Conservation (phyloP, 2,329 filamentous ascomycete genomes). For the Neobulgaria alba region DNA sequence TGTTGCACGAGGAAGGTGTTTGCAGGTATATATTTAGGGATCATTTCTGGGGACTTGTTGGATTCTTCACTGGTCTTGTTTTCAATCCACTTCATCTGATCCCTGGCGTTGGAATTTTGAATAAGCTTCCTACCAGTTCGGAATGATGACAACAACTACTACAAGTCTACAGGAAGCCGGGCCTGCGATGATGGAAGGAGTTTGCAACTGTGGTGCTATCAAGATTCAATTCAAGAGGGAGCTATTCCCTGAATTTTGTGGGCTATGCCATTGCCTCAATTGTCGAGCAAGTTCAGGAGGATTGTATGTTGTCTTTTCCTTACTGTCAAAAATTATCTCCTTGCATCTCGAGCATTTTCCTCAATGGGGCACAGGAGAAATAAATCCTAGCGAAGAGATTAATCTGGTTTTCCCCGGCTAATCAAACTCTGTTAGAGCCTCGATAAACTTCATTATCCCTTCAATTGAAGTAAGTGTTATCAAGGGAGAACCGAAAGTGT, state of each 20-base stretch:
- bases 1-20: too few species aligned
- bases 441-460: slow-evolving; percentile 5
- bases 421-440: slow-evolving; percentile 7
- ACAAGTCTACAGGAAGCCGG: too few species aligned
- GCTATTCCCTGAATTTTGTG: slow-evolving; percentile 3
- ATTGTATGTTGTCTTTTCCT: background rate
- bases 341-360: background rate
- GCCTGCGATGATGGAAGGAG: slow-evolving; percentile 7
- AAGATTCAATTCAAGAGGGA: slow-evolving; percentile 3
- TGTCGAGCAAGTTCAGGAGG: slow-evolving; percentile 5
- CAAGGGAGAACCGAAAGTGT: slow-evolving; percentile 9
- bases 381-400: background rate
- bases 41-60: too few species aligned
- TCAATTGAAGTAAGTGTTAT: slow-evolving; percentile 6
- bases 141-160: too few species aligned
- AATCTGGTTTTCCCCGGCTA: too few species aligned
- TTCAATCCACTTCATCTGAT: too few species aligned
- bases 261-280: slow-evolving; percentile 10
- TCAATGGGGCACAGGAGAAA: background rate
- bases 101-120: too few species aligned
- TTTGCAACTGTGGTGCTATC: slow-evolving; percentile 12
- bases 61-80: too few species aligned
- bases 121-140: too few species aligned
- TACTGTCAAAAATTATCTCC: background rate
- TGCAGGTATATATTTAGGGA: too few species aligned